Evolutionary conservation across 208 protist genomes (phyloP), one percentile per base, ranked within the genome.

Genomic region (Angomonas ambiguus): DNA sequence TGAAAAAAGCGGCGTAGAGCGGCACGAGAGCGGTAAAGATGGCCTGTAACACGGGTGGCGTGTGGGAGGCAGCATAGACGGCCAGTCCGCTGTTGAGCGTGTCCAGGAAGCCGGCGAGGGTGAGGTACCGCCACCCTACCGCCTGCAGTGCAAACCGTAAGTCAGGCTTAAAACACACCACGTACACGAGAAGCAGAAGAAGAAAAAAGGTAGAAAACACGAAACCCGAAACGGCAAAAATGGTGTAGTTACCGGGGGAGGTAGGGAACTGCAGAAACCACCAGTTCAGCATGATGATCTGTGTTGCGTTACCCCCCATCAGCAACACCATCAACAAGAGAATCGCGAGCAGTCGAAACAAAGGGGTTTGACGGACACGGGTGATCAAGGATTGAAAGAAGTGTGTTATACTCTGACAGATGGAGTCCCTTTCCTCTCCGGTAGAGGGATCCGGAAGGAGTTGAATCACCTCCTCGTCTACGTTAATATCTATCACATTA

Each of bases 201-300:
- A 89, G 4, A 58, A 95, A 93, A 32, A 95, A 87, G 35, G 72
- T 13, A 8, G 80, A 63, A 62, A 92, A 95, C 5, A 90, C 18
- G 0, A 81, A 33, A 16, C 69, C 65, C 5, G 86, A 92, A 55
- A 93, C 80, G 61, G 82, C 71, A 28, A 95, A 79, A 20, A 79
- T 93, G 24, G 86, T 90, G 73, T 89, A 92, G 72, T 83, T 93
- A 31, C 89, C 88, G 13, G 80, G 77, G 62, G 57, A n/a, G n/a
- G 35, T 34, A 0, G 88, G 84, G 35, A 87, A 92, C 48, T 77
- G 58, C 33, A 69, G 62, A 16, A 92, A 71, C 86, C 88, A 95
- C 70, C 87, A 91, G 70, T 95, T 95, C 10, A 92, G 71, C 30
- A 80, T 76, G 35, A 95, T 87, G 22, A 95, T 75, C 67, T 92